Conservation (phyloP, 1,284 basidiomycete species). For the Kwoniella shivajii region DNA sequence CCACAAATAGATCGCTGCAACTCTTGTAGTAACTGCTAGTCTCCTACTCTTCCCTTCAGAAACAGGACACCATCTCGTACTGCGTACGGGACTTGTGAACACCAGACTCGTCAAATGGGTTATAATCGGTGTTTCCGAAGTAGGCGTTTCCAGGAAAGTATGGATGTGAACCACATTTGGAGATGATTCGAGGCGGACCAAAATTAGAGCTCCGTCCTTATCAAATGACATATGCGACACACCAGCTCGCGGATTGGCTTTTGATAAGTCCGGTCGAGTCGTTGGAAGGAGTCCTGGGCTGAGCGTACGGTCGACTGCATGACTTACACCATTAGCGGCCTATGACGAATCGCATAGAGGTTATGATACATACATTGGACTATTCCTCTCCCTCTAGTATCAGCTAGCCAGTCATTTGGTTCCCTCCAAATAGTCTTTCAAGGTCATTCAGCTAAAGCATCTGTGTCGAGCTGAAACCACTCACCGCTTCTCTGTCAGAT, state of each 20-base stretch:
- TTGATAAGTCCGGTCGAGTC: conserved; percentile 21
- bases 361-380: conserved; percentile 66
- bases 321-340: background rate
- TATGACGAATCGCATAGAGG: background rate
- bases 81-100: conserved; percentile 28
- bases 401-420: conserved; percentile 74
- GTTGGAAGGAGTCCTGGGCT: conserved; percentile 18
- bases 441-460: background rate
- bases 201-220: conserved; percentile 67
- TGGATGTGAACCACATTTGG: conserved; percentile 43
- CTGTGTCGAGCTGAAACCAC: conserved; percentile 36
- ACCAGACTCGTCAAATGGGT: conserved; percentile 26
- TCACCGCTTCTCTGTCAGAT: conserved; percentile 60
- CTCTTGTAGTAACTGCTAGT: conserved; percentile 24
- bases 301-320: conserved; percentile 26
- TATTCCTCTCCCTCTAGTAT: conserved; percentile 63
- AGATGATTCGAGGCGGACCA: conserved; percentile 58
- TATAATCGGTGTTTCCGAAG: conserved; percentile 26
- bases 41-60: conserved; percentile 14
- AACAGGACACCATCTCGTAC: conserved; percentile 28
- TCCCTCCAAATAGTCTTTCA: conserved; percentile 76
- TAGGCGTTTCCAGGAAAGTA: conserved; percentile 32
- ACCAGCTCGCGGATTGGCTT: conserved; percentile 59
- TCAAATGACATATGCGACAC: conserved; percentile 75
- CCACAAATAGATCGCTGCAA: conserved; percentile 40